Conservation (phyloP, 495 filamentous ascomycete species). For the Aspergillus cavernicola region DNA sequence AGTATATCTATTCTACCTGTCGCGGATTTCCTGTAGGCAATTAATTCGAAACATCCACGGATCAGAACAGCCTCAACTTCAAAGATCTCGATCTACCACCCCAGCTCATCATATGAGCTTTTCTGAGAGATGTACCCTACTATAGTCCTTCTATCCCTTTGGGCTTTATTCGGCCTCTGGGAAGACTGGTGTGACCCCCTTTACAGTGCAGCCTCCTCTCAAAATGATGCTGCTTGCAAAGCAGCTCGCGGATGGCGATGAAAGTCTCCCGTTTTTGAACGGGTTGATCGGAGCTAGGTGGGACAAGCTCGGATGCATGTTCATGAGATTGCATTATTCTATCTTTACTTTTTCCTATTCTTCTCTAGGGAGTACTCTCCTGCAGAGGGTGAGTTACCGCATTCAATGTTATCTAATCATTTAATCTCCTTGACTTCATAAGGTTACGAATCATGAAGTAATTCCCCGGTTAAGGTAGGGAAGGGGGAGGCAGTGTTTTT, state of each 20-base stretch:
- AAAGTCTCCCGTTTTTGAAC: conserved; percentile 1
- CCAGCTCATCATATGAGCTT: neutral
- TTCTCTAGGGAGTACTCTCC: neutral
- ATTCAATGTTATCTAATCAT: neutral
- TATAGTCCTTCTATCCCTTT: neutral
- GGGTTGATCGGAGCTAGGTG: conserved; percentile 5
- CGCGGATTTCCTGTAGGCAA: neutral
- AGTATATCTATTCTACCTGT: no score
- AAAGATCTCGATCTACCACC: neutral
- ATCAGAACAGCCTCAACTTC: neutral
- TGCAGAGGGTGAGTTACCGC: neutral
- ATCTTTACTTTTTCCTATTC: neutral
- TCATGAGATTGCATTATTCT: neutral
- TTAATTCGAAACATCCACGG: neutral
- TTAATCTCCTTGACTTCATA: neutral
- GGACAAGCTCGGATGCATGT: conserved; percentile 10
- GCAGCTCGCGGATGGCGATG: neutral
- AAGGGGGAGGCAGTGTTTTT: conserved; percentile 41
- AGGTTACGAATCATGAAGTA: conserved; percentile 4
- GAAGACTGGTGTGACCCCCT: neutral
- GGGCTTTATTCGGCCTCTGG: neutral
- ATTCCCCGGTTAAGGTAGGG: conserved; percentile 15
- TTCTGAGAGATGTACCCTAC: neutral
- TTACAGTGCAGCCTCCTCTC: neutral
- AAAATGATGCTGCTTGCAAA: neutral